Base-by-base conservation (phyloP, 139 green algal species). In the Coccomyxa sp. region DNA sequence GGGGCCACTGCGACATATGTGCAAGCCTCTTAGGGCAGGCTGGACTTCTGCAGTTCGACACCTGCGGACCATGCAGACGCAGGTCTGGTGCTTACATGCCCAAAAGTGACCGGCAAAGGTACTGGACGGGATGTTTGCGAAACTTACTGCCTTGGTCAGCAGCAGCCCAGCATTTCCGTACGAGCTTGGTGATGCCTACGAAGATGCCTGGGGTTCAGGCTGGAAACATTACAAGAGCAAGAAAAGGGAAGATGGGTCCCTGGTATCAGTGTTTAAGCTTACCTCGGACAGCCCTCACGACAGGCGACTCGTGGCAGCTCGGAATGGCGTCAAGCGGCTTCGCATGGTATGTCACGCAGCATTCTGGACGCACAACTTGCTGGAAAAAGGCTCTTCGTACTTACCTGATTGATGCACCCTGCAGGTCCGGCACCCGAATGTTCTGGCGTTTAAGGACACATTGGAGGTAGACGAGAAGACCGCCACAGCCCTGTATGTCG, bases 401-500 rank as follows among this genome's bases (percentile, higher is more conserved):
- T 29, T 16, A 29, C 14, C 44, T 29, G 44, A 29, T 12, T 58
- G 16, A 58, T 58, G 44, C 44, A 29, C 12, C 16, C 16, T 74
- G 76, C 87, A 95, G 90, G 74, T 96, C 78, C 90, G 94, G 22
- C 94, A 98, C 72, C 94, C 94, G 18, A 94, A 97, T 78, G 77
- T 98, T 0, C 79, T 98, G 38, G 78, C 83, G 0, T 97, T 93
- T 86, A 93, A 92, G 71, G 92, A 97, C 73, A 92, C 88, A 37
- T 40, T 85, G 9, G 94, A 98, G 85, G 50, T 89, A 0, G 91
- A 94, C 6, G 94, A 96, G 75, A 89, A 87, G 50, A 86, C 87
- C 37, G 73, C 84, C 69, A 85, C 75, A 0, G 87, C 91, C 0
- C 73, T 98, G 0, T 95, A 95, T 80, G 75, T 98, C 29, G 86